Evolutionary conservation across 495 filamentous ascomycete genomes (phyloP).

Genomic region (Emericellopsis terricola): DNA sequence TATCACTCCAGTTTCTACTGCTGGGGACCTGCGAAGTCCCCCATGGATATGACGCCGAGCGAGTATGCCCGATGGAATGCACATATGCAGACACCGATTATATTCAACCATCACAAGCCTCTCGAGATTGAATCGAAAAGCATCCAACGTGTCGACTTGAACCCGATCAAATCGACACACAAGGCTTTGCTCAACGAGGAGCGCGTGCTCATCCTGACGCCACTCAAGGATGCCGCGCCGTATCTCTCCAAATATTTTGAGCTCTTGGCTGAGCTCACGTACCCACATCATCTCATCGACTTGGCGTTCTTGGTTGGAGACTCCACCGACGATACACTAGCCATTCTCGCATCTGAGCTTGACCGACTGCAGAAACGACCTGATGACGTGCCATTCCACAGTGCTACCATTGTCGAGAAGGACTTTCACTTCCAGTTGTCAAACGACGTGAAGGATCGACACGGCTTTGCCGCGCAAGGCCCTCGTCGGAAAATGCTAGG

Average conservation of each 20-base stretch:
- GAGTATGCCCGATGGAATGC: slow-evolving; percentile 80
- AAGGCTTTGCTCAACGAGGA: slow-evolving; percentile 65
- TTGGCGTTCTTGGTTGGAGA: slow-evolving; percentile 90
- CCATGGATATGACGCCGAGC: slow-evolving; percentile 83
- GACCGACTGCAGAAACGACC: slow-evolving; percentile 72
- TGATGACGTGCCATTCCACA: slow-evolving; percentile 66
- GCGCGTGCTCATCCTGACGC: slow-evolving; percentile 86
- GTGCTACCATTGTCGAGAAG: slow-evolving; percentile 69
- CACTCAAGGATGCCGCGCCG: slow-evolving; percentile 70
- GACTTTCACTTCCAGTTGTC: slow-evolving; percentile 58
- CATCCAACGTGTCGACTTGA: slow-evolving; percentile 70
- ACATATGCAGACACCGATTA: slow-evolving; percentile 76
- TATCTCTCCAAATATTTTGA: slow-evolving; percentile 85
- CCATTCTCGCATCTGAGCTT: slow-evolving; percentile 60
- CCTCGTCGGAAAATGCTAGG: slow-evolving; percentile 84
- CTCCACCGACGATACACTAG: slow-evolving; percentile 74
- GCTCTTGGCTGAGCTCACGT: slow-evolving; percentile 72
- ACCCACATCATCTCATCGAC: slow-evolving; percentile 91
- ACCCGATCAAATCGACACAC: slow-evolving; percentile 63
- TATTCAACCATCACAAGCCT: slow-evolving; percentile 89
- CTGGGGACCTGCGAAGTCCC: slow-evolving; percentile 81
- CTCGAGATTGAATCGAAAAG: slow-evolving; percentile 62
- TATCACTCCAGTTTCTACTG: slow-evolving; percentile 64
- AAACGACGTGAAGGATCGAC: slow-evolving; percentile 64
- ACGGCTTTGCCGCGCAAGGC: slow-evolving; percentile 74